These are phyloP conservation scores for Cerrena zonata DNA, from an alignment of 1,284 basidiomycete genomes.

Conservation along the genomic window DNA sequence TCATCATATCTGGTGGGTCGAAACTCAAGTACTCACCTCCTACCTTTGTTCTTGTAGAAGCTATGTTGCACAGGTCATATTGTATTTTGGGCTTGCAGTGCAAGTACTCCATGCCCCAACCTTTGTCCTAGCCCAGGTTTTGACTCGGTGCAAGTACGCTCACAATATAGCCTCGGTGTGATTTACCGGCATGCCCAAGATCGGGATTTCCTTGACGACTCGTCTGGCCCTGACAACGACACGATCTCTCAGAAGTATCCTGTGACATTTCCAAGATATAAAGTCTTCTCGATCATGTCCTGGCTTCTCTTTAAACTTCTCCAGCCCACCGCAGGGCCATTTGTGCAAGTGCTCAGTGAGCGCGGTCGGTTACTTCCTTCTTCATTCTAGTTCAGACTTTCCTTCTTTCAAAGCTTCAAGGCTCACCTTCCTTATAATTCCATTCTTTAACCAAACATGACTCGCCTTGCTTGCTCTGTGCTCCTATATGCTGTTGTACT, in stretches of 20 bases:
- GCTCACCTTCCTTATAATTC: slow-evolving; percentile 13
- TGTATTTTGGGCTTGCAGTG: no score
- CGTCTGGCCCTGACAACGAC: slow-evolving; percentile 5
- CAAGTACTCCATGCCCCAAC: no score
- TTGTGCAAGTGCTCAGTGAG: slow-evolving; percentile 9
- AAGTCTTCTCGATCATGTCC: slow-evolving; percentile 18
- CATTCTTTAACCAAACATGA: slow-evolving; percentile 31
- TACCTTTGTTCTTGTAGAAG: no score
- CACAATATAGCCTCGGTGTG: no score
- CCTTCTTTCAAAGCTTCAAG: slow-evolving; percentile 21
- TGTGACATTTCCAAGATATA: background rate
- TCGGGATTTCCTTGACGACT: slow-evolving; percentile 8
- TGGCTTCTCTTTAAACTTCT: slow-evolving; percentile 9
- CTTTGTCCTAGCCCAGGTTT: no score
- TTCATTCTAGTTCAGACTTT: slow-evolving; percentile 12
- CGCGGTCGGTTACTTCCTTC: slow-evolving; percentile 13
- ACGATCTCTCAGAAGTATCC: slow-evolving; percentile 1
- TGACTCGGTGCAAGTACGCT: no score
- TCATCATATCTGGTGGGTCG: no score
- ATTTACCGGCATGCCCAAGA: slow-evolving; percentile 20
- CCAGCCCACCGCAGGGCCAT: slow-evolving; percentile 15
- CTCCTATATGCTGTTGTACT: slow-evolving; percentile 37
- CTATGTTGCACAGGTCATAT: no score
- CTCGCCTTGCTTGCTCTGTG: slow-evolving; percentile 33
- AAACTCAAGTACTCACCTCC: no score